Conservation (phyloP, 2,329 filamentous ascomycete genomes). For the Zymoseptoria ardabiliae region DNA sequence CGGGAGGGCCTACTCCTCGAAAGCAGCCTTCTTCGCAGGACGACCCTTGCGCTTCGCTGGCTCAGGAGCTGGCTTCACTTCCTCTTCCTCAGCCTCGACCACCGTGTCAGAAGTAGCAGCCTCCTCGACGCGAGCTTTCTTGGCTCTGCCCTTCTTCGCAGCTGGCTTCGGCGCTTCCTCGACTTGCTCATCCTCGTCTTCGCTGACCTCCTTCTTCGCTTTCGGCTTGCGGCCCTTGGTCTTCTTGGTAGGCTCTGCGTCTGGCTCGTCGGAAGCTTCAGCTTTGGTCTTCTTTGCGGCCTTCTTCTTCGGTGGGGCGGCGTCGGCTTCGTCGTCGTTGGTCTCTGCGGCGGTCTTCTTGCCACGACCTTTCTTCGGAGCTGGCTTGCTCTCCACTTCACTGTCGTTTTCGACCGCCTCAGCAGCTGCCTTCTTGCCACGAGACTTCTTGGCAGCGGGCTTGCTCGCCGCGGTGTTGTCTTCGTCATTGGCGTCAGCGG, state of each 20-base stretch:
- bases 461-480: conserved; percentile 18
- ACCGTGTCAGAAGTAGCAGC: conserved; percentile 8
- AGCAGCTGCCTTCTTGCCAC: conserved; percentile 12
- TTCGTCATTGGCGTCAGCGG: conserved; percentile 21
- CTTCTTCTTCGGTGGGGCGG: conserved; percentile 9
- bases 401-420: conserved; percentile 24
- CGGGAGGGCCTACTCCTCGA: conserved; percentile 5
- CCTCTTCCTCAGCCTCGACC: conserved; percentile 23
- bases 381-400: conserved; percentile 11
- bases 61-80: conserved; percentile 20
- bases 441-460: conserved; percentile 15
- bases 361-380: conserved; percentile 17
- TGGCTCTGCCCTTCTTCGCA: conserved; percentile 18
- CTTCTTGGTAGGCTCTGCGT: conserved; percentile 15
- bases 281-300: conserved; percentile 13
- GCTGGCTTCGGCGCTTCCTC: conserved; percentile 14
- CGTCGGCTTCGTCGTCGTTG: conserved; percentile 13
- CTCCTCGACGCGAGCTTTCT: conserved; percentile 23
- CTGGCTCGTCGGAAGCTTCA: conserved; percentile 7
- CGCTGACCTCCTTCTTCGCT: conserved; percentile 9
- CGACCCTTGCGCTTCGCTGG: conserved; percentile 27
- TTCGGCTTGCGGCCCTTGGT: conserved; percentile 1
- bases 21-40: conserved; percentile 22
- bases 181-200: conserved; percentile 12
- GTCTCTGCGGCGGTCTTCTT: conserved; percentile 16